phyloP scores from a whole-genome alignment of 176 grass and related monocot genomes.

The Musa troglodytarum region DNA sequence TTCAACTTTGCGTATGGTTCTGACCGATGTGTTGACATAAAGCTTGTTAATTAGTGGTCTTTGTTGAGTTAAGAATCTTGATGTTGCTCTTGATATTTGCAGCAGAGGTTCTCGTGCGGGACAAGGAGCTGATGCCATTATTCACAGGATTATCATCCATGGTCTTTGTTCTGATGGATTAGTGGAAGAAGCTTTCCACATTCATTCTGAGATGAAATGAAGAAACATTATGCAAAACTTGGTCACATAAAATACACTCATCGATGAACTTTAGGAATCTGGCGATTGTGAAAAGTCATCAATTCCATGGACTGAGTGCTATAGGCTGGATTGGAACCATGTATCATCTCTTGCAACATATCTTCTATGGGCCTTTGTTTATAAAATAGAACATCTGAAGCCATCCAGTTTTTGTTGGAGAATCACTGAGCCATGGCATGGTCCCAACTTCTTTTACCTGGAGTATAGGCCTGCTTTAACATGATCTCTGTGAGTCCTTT shows the following conservation, averaged over 20 bases:
- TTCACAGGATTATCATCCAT: conserved; percentile 88
- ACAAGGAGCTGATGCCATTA: conserved; percentile 42
- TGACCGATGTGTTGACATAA: conserved; percentile 53
- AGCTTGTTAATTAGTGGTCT: conserved; percentile 70
- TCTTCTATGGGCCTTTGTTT: conserved; percentile 80
- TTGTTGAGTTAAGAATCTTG: conserved; percentile 62
- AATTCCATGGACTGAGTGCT: conserved; percentile 49
- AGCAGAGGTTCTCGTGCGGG: conserved; percentile 44
- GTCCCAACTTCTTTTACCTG: conserved; percentile 72
- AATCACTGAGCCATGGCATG: conserved; percentile 51
- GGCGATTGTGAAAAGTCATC: conserved; percentile 49
- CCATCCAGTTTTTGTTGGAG: conserved; percentile 41
- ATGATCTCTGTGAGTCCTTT: conserved; percentile 27
- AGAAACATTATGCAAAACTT: conserved; percentile 58
- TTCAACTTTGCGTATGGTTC: conserved; percentile 59
- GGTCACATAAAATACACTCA: conserved; percentile 85
- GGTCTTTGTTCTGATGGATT: conserved; percentile 71
- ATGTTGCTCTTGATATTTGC: conserved; percentile 59
- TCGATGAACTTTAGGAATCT: conserved; percentile 60
- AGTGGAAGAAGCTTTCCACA: conserved; percentile 47
- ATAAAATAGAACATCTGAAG: conserved; percentile 61
- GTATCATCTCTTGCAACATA: conserved; percentile 83
- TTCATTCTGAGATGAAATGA: conserved; percentile 61
- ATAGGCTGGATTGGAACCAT: conserved; percentile 54
- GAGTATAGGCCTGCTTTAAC: conserved; percentile 49